Evolutionary conservation across 2,329 filamentous ascomycete species (phyloP), one percentile per base, ranked within the genome.

Genomic region (Trichoderma arundinaceum): DNA sequence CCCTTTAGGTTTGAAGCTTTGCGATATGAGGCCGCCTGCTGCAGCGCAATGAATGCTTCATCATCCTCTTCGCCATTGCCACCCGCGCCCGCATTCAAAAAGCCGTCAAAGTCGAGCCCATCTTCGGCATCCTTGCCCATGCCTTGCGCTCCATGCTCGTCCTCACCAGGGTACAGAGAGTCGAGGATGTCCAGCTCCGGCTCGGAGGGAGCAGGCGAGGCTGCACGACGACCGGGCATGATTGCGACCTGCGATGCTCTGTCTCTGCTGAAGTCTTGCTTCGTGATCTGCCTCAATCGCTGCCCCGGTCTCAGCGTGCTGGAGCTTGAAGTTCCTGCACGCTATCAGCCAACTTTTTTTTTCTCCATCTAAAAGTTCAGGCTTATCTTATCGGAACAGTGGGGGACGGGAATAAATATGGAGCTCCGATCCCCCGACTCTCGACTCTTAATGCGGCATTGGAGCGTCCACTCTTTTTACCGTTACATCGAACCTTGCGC

Each of bases 131-230:
- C 76, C 10, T 52, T 53, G 54, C 71, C 72, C 57, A 67, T 74
- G 61, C 70, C 76, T 66, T 75, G 77, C 64, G 66, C 81, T 60
- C 81, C 81, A 68, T 78, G 79, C 68, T 84, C 84, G 68, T 83
- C 80, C 61, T 86, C 83, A 66, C 83, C 85, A 61, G 88, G 85
- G 72, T 94, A 90, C 10, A 97, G 83, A 2, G 90, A 89, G 68
- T 85, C 88, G 19, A 92, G 88, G 61, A 99, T 97, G 74, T 99
- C 95, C 74, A 96, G 88, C 75, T 97, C 95, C 70, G 89, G 91
- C 79, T 98, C 94, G 57, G 94, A 98, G 66, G 86, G 83, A 56
- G 92, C 88, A 67, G 94, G 95, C 49, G 95, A 98, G 65, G 85
- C 84, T 74, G 87, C 88, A 74, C 92, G 89, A 33, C 61, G 89